Conservation (phyloP, 2,329 filamentous ascomycete genomes). For the Bertia moriformis region DNA sequence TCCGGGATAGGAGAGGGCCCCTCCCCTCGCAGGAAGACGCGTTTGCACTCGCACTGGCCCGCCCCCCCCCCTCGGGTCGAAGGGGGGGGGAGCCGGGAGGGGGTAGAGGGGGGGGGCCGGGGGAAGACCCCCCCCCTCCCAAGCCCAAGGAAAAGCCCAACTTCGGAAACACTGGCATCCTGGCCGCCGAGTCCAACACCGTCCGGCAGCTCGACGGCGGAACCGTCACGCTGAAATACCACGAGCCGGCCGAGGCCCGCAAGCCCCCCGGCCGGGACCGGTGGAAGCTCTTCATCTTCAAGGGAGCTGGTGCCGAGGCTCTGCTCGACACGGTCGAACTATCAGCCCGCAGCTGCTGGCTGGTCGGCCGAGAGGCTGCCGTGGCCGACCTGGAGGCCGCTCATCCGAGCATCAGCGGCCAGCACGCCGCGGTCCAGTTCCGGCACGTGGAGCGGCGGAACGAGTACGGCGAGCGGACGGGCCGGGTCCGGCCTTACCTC, state of each 20-base stretch:
- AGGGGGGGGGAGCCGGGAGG: slow-evolving; percentile 14
- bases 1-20: slow-evolving; percentile 2
- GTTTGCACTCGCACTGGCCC: neutral
- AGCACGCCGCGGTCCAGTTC: slow-evolving; percentile 92
- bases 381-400: slow-evolving; percentile 76
- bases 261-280: slow-evolving; percentile 65
- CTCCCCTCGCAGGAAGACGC: slow-evolving; percentile 1
- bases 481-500: slow-evolving; percentile 70
- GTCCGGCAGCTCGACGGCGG: slow-evolving; percentile 59
- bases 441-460: slow-evolving; percentile 69
- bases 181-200: slow-evolving; percentile 78
- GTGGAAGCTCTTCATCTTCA: slow-evolving; percentile 92
- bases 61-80: slow-evolving; percentile 2
- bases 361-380: slow-evolving; percentile 66
- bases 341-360: slow-evolving; percentile 68
- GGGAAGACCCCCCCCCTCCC: slow-evolving; percentile 39
- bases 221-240: slow-evolving; percentile 77
- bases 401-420: slow-evolving; percentile 85
- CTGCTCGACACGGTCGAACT: slow-evolving; percentile 73
- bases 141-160: slow-evolving; percentile 78
- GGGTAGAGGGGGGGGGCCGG: slow-evolving; percentile 39
- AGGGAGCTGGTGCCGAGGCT: slow-evolving; percentile 60
- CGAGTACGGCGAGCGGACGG: slow-evolving; percentile 72
- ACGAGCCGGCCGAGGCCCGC: slow-evolving; percentile 83
- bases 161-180: slow-evolving; percentile 62